Conservation (phyloP, 306 rosid genomes). For the Luffa aegyptiaca region DNA sequence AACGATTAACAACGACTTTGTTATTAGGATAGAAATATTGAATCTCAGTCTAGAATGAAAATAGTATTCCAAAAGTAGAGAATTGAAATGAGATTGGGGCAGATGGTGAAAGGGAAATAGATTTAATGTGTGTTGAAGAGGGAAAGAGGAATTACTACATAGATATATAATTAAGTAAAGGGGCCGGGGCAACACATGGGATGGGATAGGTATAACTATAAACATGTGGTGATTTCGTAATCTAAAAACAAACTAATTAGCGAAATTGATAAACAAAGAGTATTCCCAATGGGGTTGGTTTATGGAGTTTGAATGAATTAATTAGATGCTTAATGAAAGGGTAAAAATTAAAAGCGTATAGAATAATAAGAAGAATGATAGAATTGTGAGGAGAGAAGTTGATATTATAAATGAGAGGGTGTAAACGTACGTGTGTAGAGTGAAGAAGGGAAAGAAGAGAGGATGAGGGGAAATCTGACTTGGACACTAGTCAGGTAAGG, state of each 20-base stretch:
- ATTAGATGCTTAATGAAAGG: background rate
- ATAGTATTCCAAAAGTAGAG: background rate
- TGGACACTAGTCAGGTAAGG: constrained; percentile 25
- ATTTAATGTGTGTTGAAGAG: no score
- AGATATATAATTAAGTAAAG: background rate
- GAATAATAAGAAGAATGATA: no score
- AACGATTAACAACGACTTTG: no score
- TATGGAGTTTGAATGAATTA: background rate
- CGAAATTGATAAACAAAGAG: no score
- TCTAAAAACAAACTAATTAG: constrained; percentile 20
- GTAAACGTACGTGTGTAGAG: constrained; percentile 36
- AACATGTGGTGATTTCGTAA: constrained; percentile 24
- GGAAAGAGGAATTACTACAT: background rate
- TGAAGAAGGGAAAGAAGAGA: constrained; percentile 5
- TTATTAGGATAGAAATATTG: background rate
- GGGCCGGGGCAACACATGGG: constrained; percentile 13
- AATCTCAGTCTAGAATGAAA: background rate
- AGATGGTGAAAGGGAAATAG: background rate
- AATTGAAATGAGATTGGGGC: background rate
- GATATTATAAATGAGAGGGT: constrained; percentile 7
- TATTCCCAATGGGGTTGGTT: no score
- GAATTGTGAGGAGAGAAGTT: no score
- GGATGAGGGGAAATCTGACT: background rate
- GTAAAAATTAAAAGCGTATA: background rate
- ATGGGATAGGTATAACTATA: background rate